phyloP scores from a whole-genome alignment of 2,329 filamentous ascomycete genomes.

The Trichoderma afroharzianum region DNA sequence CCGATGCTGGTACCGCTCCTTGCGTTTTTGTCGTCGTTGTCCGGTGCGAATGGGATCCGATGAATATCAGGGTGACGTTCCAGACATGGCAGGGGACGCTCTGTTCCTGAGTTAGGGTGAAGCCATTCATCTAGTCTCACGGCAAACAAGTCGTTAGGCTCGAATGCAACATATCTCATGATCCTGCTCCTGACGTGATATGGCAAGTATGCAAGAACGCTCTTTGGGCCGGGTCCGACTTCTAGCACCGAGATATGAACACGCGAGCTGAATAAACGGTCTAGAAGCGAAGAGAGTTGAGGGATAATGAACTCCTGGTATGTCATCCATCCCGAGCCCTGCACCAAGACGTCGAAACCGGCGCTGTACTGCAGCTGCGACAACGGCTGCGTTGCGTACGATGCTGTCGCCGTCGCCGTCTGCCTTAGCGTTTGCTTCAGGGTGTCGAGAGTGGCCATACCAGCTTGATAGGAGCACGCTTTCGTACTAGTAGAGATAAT shows the following conservation, averaged over 20 bases:
- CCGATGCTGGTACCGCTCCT: conserved; percentile 17
- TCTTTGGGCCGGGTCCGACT: conserved; percentile 56
- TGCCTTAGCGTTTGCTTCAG: conserved; percentile 1
- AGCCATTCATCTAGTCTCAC: conserved; percentile 42
- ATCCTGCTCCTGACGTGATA: conserved; percentile 39
- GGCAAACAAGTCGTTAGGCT: conserved; percentile 49
- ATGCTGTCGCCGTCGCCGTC: conserved; percentile 17
- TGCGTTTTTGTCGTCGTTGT: no score
- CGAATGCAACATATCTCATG: conserved; percentile 49
- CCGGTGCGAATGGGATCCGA: conserved; percentile 36
- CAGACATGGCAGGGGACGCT: conserved; percentile 40
- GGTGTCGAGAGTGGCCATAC: neutral
- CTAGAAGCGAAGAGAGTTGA: conserved; percentile 42
- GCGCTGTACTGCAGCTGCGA: conserved; percentile 45
- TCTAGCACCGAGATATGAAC: conserved; percentile 51
- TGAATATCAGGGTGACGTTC: conserved; percentile 36
- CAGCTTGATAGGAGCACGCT: no score
- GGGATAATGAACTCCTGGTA: conserved; percentile 53
- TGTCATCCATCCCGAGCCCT: conserved; percentile 31
- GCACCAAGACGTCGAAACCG: conserved; percentile 44
- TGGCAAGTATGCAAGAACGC: conserved; percentile 50
- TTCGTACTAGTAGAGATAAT: neutral
- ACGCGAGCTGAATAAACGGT: conserved; percentile 39
- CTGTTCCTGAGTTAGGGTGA: no score
- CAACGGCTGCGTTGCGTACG: conserved; percentile 34